These are phyloP conservation scores for Lepraria neglecta DNA, from an alignment of 495 filamentous ascomycete genomes.

Conservation along the genomic window DNA sequence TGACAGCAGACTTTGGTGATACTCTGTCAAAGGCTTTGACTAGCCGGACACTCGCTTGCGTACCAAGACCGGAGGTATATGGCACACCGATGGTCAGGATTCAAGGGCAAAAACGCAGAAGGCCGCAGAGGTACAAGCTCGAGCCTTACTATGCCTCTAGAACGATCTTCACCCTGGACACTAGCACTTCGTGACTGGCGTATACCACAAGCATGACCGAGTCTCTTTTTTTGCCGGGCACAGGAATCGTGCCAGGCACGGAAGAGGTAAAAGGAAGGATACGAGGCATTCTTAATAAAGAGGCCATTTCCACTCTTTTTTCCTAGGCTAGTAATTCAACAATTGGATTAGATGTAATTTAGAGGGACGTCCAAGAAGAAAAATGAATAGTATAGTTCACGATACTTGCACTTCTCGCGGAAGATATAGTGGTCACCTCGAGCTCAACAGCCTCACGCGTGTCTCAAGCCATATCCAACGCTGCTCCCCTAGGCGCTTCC, in stretches of 20 bases:
- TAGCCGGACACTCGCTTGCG: background rate
- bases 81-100: background rate
- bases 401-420: background rate
- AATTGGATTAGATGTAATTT: too few species aligned
- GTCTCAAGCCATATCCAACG: slow-evolving; percentile 8
- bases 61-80: background rate
- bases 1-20: background rate
- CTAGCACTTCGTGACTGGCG: background rate
- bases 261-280: too few species aligned
- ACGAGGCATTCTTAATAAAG: too few species aligned
- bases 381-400: background rate
- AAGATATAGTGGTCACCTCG: background rate
- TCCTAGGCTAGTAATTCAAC: too few species aligned
- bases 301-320: too few species aligned
- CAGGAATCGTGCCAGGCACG: too few species aligned
- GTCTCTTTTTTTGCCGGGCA: too few species aligned
- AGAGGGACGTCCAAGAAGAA: too few species aligned
- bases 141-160: background rate
- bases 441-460: background rate
- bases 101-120: background rate
- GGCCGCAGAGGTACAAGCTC: slow-evolving; percentile 5
- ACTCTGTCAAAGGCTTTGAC: slow-evolving; percentile 2
- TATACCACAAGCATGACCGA: background rate
- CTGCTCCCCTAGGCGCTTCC: slow-evolving; percentile 37
- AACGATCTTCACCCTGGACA: background rate